Base-by-base conservation (phyloP, 805 yeast genomes). In the Pichia ethanolica region DNA sequence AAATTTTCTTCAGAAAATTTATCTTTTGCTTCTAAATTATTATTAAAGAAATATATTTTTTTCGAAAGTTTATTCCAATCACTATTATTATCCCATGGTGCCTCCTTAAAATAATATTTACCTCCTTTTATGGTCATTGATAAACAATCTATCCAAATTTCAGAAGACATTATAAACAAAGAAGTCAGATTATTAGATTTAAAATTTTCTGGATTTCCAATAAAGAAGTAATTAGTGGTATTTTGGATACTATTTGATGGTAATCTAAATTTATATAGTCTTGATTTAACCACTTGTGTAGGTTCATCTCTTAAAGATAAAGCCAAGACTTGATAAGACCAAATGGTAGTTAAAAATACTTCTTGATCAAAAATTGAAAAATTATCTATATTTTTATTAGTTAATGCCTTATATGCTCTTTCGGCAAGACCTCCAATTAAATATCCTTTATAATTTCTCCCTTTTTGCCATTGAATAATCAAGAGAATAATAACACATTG, bases 61-160 rank as follows among this genome's bases (percentile, higher is more conserved):
- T 34, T 26, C 1, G 35, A n/a, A 13, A 43, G 12, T 43, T 43
- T 35, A 27, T 32, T 34, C 40, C 46, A 43, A 20, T 20, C 46
- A 43, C 46, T 43, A 35, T 35, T 13, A 5, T 5, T n/a, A 26
- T 43, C 26, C 40, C 39, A 43, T 5, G 40, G 40, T 5, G 39
- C 46, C 27, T 35, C 46, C 13, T 28, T 36, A 35, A 11, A 35
- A 26, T 13, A 28, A 32, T 33, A 35, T 25, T 43, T 43, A 10
- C 40, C 40, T 12, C 46, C 46, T 35, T 43, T 43, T 12, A 14
- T 27, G 5, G 35, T n/a, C 46, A 39, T 35, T 7, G 32, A 10
- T 36, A 43, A 43, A 35, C 46, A 43, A 35, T 43, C 40, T n/a
- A 43, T 35, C 39, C 40, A 43, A 26, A 26, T 36, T 12, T 43